phyloP scores from a whole-genome alignment of 371 early-diverging fungal species.

The Cokeromyces recurvatus region DNA sequence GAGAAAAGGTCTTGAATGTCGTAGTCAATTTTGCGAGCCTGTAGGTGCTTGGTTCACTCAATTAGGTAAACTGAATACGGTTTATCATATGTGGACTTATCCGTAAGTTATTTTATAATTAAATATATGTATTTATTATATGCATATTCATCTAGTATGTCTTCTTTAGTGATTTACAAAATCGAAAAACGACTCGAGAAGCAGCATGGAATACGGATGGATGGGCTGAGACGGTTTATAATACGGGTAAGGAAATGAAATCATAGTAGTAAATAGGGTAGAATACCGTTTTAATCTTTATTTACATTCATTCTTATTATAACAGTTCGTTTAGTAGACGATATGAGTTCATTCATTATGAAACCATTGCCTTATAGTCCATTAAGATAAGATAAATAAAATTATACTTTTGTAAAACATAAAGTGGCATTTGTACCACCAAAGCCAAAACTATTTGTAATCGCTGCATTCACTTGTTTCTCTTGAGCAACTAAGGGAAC shows the following conservation, averaged over 20 bases:
- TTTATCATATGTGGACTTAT: conserved; percentile 94
- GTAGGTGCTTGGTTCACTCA: conserved; percentile 97
- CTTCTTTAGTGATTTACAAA: conserved; percentile 72
- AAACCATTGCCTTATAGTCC: conserved; percentile 78
- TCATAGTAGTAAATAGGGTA: too few relatives aligned
- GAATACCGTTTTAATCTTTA: too few relatives aligned
- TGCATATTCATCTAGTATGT: too few relatives aligned
- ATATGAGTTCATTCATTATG: conserved; percentile 82
- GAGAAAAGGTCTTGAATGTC: conserved; percentile 83
- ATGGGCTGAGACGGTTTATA: conserved; percentile 90
- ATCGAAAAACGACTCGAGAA: conserved; percentile 84
- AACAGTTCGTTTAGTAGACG: conserved; percentile 75
- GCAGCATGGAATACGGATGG: conserved; percentile 91
- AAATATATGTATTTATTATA: too few relatives aligned
- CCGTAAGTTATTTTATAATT: conserved; percentile 60
- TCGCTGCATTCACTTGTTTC: conserved; percentile 56
- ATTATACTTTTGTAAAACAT: conserved; percentile 57
- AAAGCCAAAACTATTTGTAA: conserved; percentile 96
- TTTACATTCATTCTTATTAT: not conserved
- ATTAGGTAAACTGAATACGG: conserved; percentile 81
- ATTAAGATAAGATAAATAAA: conserved; percentile 44
- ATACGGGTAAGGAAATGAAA: conserved; percentile 62
- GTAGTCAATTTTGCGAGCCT: conserved; percentile 82
- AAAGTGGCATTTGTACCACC: conserved; percentile 94
- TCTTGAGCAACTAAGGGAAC: conserved; percentile 65